A percentile compares a stretch with the other conserved stretches of the same genome.
phyloP scores from a whole-genome alignment of 768 basidiomycete genomes.

The Lentinula edodes region DNA sequence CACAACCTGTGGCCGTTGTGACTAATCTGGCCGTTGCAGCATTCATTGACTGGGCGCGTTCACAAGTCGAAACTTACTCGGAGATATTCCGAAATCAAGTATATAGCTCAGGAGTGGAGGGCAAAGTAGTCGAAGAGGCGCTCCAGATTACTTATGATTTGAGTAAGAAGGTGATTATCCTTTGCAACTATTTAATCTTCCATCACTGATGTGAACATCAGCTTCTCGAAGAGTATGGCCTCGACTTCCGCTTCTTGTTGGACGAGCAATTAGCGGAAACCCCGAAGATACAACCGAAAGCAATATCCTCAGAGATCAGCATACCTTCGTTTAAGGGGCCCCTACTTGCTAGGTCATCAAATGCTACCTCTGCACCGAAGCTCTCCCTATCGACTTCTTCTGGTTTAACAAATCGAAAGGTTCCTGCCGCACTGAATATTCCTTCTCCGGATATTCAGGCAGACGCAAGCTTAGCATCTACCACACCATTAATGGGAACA shows the following conservation, averaged over 20 bases:
- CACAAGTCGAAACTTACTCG: constrained; percentile 77
- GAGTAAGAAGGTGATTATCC: constrained; percentile 68
- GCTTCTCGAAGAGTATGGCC: constrained; percentile 88
- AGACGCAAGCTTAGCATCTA: background rate
- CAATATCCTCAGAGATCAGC: constrained; percentile 9
- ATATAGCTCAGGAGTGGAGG: constrained; percentile 74
- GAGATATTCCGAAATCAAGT: constrained; percentile 89
- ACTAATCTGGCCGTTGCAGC: constrained; percentile 38
- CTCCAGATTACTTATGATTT: constrained; percentile 72
- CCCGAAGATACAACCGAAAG: constrained; percentile 27
- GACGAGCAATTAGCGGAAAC: constrained; percentile 57
- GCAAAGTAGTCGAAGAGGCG: constrained; percentile 70
- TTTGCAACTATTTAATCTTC: background rate
- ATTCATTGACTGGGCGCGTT: constrained; percentile 92
- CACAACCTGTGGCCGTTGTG: background rate
- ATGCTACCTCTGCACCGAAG: constrained; percentile 38
- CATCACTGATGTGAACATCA: constrained; percentile 18
- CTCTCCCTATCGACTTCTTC: background rate
- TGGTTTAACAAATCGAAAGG: background rate
- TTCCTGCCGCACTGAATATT: background rate
- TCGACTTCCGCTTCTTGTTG: constrained; percentile 93
- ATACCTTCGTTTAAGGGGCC: constrained; percentile 20
- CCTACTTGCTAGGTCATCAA: background rate
- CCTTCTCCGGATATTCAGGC: constrained; percentile 17
- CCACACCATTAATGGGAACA: constrained; percentile 8